phyloP scores from a whole-genome alignment of 2,329 filamentous ascomycete genomes.

The Botrytis fabae region DNA sequence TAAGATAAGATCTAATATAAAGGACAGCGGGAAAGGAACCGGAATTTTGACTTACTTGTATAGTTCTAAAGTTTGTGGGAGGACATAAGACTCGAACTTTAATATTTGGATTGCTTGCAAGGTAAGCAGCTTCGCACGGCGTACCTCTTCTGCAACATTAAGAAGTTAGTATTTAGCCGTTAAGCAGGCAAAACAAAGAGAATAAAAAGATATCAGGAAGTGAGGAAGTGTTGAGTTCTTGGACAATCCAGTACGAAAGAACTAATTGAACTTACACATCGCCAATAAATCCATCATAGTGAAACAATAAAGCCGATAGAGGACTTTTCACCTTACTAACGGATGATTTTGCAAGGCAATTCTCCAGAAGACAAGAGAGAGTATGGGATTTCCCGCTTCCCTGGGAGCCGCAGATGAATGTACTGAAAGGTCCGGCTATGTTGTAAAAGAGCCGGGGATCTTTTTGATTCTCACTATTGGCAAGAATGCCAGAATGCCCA shows the following conservation, averaged over 20 bases:
- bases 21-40: neutral
- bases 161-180: neutral
- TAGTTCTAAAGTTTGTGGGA: constrained; percentile 47
- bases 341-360: constrained; percentile 43
- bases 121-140: constrained; percentile 56
- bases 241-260: rapidly evolving
- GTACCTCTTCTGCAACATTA: constrained; percentile 26
- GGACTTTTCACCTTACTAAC: constrained; percentile 49
- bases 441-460: constrained; percentile 50
- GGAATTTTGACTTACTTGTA: constrained; percentile 38
- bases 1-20: neutral
- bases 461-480: neutral
- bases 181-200: neutral
- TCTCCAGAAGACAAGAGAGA: constrained; percentile 56
- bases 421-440: constrained; percentile 55
- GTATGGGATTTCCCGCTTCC: constrained; percentile 64
- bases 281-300: constrained; percentile 47
- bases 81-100: constrained; percentile 54
- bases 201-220: neutral
- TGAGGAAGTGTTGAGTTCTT: neutral
- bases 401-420: constrained; percentile 64
- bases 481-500: neutral
- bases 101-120: constrained; percentile 49
- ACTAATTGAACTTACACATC: neutral
- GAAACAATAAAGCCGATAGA: constrained; percentile 55